Evolutionary conservation across 164 flowering plant species (phyloP), one percentile per base, ranked within the genome.

Genomic region (Brasenia schreberi): DNA sequence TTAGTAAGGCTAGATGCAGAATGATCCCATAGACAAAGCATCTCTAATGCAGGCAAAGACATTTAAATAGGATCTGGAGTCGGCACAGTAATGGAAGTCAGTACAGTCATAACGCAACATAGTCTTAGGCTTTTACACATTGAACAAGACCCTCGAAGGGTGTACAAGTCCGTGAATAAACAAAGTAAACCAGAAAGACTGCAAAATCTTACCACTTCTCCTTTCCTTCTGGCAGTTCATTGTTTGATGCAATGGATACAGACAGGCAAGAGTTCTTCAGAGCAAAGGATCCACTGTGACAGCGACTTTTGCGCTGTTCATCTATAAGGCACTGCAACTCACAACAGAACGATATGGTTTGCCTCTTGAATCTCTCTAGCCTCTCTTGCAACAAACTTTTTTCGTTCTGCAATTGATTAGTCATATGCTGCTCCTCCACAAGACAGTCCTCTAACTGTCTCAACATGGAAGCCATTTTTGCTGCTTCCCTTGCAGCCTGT

Each of bases 321-420:
- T 66, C 72, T 45, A 76, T 52, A 64, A 77, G 73, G 53, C 76
- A 77, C 62, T 77, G 80, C 42, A 81, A 56, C 62, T 66, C 77
- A 66, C 71, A 76, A 61, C 65, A 70, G 68, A 78, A 71, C 59
- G 58, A 43, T 60, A 59, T 71, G 59, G 71, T 68, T 63, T 74
- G 77, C 63, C 17, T 66, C 67, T 79, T 81, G 62, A 74, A 81
- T 12, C n/a, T 65, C 63, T 52, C 77, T 52, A 86, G 73, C 77
- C 72, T 83, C 71, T 76, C 78, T 66, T 64, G 84, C 39, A 84
- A 69, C 69, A 80, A 76, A 70, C 72, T 76, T 68, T 87, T 89
- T 70, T 88, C 92, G 42, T 80, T 72, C 14, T 79, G 84, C 70
- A 88, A 72, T 62, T 52, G 39, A 64, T 59, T 42, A 62, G 83